Base-by-base conservation (phyloP, 2,329 filamentous ascomycete species). In the Penicillium sp. region DNA sequence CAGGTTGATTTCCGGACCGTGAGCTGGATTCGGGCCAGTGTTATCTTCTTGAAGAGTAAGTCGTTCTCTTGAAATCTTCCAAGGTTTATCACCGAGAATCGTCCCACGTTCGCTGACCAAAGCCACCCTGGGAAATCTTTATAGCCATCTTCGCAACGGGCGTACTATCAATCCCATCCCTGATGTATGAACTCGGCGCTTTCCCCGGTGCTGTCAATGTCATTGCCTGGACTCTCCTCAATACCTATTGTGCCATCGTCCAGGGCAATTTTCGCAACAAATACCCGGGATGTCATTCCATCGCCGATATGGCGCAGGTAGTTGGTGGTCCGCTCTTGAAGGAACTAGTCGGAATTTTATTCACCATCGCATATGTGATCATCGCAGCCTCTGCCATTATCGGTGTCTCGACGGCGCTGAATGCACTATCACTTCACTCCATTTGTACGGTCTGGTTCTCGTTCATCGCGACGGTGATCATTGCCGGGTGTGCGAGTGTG, bases 401-500 rank as follows among this genome's bases (percentile, higher is more conserved):
- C 31, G 83, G 82, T 11, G 78, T 85, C 1, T 83, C 83, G 0
- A 82, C 82, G 0, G 84, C 78, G 0, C 71, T 87, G 48, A 87
- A 88, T 61, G 82, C 83, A 0, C 73, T 87, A 1, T 84, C 82
- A 0, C 74, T 76, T 26, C 84, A 87, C 61, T 80, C 79, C 3
- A 72, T 80, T 3, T 88, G 85, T 63, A 86, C 84, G 0, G 83
- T 83, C 14, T 83, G 77, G 73, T 87, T 79, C 69, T 77, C 78
- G 8, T 75, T 85, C 23, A 67, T 87, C 3, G 81, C 81, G 0
- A 80, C 82, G 1, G 69, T 80, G 7, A 76, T 84, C 8, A 79
- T 80, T 23, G 58, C 75, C 0, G 44, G 49, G 11, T 74, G 78
- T 5, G 82, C 83, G 1, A 81, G 77, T 23, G 76, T 85, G 5